Base-by-base conservation (phyloP, 1,284 basidiomycete genomes). In the Paramarasmius palmivorus region DNA sequence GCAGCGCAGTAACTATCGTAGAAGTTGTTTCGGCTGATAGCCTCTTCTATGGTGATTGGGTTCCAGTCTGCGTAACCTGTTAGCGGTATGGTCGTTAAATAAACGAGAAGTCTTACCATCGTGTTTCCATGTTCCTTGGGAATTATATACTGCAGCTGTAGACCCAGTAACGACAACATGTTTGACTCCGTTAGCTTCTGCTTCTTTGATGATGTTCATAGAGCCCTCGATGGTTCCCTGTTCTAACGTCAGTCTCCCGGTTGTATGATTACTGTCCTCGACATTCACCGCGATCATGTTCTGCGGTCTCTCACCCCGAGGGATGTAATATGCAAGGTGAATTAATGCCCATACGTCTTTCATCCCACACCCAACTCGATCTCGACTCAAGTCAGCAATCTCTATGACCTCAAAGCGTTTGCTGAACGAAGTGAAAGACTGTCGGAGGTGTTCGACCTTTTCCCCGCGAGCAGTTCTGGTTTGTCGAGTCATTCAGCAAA, bases 51-150 rank as follows among this genome's bases (percentile, higher is more conserved):
- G 20, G 57, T 58, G 20, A 59, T 49, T 8, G 52, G 25, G 35
- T 53, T 58, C 60, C 60, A 61, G 35, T 63, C 61, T 59, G 15
- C 22, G 26, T 38, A 25, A 20, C n/a, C n/a, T n/a, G n/a, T n/a
- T n/a, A n/a, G n/a, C n/a, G n/a, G n/a, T n/a, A 48, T 36, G 12
- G 25, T 32, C 6, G n/a, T 34, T n/a, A n/a, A n/a, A n/a, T 20
- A 9, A 6, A 32, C 26, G 3, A 29, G 19, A 34, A 36, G 39
- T 50, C 25, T 4, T 20, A 50, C 47, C 54, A 17, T 41, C 32
- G 29, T 47, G 40, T 4, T 41, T 49, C 38, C 48, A 50, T 19
- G 50, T 44, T n/a, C 48, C 44, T 23, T 49, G 35, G 23, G 54
- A 47, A 34, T 42, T 53, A 12, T 17, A 17, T 25, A 53, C 50